Percentiles rank a stretch among this genome's conserved stretches.
Evolutionary conservation across 2,329 filamentous ascomycete species (phyloP).

Genomic region (Biscogniauxia sp.): DNA sequence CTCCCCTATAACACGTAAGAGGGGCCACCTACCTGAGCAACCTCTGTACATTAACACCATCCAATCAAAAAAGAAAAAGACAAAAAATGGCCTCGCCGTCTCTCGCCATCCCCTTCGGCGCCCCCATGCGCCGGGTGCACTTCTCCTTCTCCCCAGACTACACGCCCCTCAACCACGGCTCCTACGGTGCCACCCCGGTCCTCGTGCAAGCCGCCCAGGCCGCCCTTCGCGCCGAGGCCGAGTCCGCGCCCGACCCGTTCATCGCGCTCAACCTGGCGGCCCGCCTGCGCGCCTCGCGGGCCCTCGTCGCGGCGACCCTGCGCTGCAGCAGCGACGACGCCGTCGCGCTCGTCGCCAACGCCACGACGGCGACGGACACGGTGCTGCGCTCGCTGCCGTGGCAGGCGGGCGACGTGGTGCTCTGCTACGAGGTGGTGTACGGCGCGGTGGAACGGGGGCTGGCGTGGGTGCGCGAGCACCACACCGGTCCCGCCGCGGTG

Average conservation of each 20-base stretch:
- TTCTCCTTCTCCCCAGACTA: slow-evolving; percentile 30
- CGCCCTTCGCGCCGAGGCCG: slow-evolving; percentile 22
- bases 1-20: too few relatives aligned
- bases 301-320: slow-evolving; percentile 16
- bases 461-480: slow-evolving; percentile 56
- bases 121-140: slow-evolving; percentile 28
- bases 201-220: slow-evolving; percentile 22
- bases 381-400: slow-evolving; percentile 60
- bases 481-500: too few relatives aligned
- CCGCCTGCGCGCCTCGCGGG: slow-evolving; percentile 21
- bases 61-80: background rate
- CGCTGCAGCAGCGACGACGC: slow-evolving; percentile 21
- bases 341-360: slow-evolving; percentile 62
- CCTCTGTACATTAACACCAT: background rate
- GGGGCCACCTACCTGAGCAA: too few relatives aligned
- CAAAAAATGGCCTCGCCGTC: background rate
- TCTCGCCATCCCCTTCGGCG: slow-evolving; percentile 26
- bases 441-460: slow-evolving; percentile 59
- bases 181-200: slow-evolving; percentile 26
- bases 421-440: slow-evolving; percentile 65
- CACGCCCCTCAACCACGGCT: slow-evolving; percentile 32
- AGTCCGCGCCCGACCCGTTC: slow-evolving; percentile 30
- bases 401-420: slow-evolving; percentile 53
- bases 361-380: slow-evolving; percentile 62
- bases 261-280: slow-evolving; percentile 25